phyloP scores from a whole-genome alignment of 495 filamentous ascomycete species.

The Neurospora sp. region DNA sequence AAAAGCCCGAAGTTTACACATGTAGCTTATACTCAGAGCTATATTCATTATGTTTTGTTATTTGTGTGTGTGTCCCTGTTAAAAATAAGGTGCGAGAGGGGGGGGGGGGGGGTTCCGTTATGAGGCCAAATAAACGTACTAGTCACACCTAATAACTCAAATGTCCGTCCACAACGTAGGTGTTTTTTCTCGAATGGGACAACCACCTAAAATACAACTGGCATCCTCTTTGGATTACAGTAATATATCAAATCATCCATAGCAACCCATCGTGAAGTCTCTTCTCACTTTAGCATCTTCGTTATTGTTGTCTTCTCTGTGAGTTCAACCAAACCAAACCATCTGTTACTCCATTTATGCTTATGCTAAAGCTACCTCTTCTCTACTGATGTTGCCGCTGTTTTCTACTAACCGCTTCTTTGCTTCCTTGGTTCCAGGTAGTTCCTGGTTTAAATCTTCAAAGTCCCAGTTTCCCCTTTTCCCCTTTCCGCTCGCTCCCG shows the following conservation, averaged over 20 bases:
- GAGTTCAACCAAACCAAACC: background rate
- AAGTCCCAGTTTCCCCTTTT: background rate
- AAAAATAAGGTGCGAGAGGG: background rate
- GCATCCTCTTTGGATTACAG: no score
- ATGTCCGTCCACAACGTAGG: no score
- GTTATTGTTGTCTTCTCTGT: background rate
- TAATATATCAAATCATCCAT: no score
- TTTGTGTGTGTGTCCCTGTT: background rate
- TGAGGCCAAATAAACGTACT: no score
- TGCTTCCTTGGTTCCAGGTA: background rate
- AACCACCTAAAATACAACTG: no score
- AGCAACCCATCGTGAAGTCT: no score
- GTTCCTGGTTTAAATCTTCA: background rate
- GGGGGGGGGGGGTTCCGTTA: no score
- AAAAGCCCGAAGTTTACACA: background rate
- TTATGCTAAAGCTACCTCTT: background rate
- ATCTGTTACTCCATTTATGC: background rate
- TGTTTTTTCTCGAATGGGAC: no score
- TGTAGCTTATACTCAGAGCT: background rate
- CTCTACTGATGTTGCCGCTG: background rate
- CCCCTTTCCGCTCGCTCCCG: background rate
- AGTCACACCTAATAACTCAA: no score
- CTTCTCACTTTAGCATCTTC: no score
- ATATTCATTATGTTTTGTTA: background rate
- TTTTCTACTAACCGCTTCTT: background rate